phyloP scores from a whole-genome alignment of 192 early-diverging fungal genomes.

The Anaeromyces robustus region DNA sequence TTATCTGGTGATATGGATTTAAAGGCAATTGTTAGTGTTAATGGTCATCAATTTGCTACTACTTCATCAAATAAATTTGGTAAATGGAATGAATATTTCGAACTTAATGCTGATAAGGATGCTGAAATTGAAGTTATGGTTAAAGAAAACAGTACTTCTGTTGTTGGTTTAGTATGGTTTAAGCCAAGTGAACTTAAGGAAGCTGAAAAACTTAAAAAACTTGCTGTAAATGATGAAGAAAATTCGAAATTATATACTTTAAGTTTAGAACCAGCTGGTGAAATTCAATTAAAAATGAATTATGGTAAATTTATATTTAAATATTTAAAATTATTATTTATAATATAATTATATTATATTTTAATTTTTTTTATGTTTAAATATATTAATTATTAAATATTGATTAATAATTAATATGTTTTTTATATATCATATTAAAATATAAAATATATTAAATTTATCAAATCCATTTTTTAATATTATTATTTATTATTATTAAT shows the following conservation, averaged over 20 bases:
- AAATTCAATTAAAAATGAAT: not conserved
- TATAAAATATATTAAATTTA: too few species aligned
- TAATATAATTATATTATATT: too few species aligned
- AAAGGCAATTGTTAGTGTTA: not conserved
- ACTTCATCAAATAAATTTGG: not conserved
- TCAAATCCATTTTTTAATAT: too few species aligned
- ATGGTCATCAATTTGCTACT: not conserved
- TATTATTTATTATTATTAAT: too few species aligned
- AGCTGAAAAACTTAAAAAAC: constrained; percentile 15
- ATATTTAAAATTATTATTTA: too few species aligned
- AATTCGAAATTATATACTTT: not conserved
- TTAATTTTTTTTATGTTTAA: too few species aligned
- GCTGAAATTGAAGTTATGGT: constrained; percentile 87
- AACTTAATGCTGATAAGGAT: constrained; percentile 73
- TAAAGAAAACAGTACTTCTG: constrained; percentile 56
- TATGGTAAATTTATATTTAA: not conserved
- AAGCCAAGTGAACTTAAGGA: constrained; percentile 86
- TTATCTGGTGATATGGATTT: not conserved
- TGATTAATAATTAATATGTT: too few species aligned
- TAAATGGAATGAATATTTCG: constrained; percentile 32
- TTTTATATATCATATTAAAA: too few species aligned
- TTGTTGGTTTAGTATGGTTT: constrained; percentile 83
- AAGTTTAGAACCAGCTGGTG: not conserved
- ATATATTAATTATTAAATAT: too few species aligned
- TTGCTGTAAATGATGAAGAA: not conserved